Evolutionary conservation across 1,284 basidiomycete species (phyloP).

Genomic region (Trichosporon sp.): DNA sequence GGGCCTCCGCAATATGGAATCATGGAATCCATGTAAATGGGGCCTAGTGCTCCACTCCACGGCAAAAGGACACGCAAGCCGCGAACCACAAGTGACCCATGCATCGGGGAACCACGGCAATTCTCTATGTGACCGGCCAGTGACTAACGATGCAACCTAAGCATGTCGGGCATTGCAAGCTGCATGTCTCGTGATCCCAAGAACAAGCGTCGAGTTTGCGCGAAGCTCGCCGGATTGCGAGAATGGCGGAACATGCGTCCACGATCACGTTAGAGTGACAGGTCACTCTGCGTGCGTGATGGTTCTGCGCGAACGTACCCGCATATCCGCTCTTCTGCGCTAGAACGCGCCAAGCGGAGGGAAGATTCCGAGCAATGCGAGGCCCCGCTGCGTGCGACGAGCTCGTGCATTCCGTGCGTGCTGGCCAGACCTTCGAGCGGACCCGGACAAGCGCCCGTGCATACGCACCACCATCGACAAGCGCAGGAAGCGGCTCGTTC

Average conservation of each 20-base stretch:
- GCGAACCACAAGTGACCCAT: not conserved
- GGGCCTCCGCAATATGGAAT: not conserved
- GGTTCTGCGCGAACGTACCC: not conserved
- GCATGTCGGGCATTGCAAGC: not conserved
- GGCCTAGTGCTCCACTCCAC: not conserved
- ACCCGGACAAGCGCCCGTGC: not conserved
- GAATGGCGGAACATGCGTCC: not conserved
- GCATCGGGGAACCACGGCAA: not conserved
- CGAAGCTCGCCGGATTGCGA: not conserved
- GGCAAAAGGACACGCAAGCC: not conserved
- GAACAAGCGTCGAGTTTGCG: not conserved
- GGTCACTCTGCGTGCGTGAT: not conserved
- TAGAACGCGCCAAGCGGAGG: not conserved
- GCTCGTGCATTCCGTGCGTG: not conserved
- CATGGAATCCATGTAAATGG: not conserved
- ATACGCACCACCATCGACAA: not conserved
- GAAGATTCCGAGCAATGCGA: not conserved
- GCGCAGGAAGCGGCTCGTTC: not conserved
- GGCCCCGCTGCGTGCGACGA: too few relatives aligned
- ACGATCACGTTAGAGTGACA: not conserved
- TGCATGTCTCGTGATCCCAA: not conserved
- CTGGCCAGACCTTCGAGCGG: not conserved
- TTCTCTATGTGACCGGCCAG: not conserved
- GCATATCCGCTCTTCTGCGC: too few relatives aligned
- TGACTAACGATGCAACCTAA: not conserved